These are phyloP conservation scores for Claviceps humidiphila DNA, from an alignment of 2,329 filamentous ascomycete genomes.

Conservation along the genomic window DNA sequence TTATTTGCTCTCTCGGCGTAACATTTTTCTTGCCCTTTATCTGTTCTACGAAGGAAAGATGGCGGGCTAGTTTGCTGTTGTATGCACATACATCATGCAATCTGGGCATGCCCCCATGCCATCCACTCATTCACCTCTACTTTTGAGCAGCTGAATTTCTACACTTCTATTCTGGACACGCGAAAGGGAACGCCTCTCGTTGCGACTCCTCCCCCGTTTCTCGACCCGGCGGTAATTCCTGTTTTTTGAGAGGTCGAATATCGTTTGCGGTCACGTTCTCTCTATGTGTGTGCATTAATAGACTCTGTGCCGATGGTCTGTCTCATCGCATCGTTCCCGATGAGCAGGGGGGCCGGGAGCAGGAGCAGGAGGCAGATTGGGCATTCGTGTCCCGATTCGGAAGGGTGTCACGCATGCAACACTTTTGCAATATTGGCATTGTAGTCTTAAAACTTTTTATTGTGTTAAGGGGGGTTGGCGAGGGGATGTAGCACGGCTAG, in stretches of 20 bases:
- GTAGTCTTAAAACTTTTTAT: slow-evolving; percentile 3
- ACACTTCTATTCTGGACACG: slow-evolving; percentile 5
- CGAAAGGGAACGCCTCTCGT: not conserved
- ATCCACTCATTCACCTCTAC: slow-evolving; percentile 4
- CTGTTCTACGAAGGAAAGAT: slow-evolving; percentile 1
- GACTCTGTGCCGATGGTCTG: not conserved
- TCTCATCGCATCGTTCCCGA: not conserved
- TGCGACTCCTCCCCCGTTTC: not conserved
- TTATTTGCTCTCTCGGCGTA: slow-evolving; percentile 19
- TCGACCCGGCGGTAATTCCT: not conserved
- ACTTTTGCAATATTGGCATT: slow-evolving; percentile 2
- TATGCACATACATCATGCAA: not conserved
- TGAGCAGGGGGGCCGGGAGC: no score
- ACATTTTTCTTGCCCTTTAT: slow-evolving; percentile 10
- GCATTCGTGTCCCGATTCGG: not conserved
- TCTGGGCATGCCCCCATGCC: not conserved
- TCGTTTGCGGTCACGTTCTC: not conserved
- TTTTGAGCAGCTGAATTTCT: slow-evolving; percentile 1
- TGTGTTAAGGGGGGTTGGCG: not conserved
- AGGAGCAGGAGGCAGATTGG: not conserved
- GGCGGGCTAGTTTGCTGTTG: not conserved
- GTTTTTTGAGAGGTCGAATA: not conserved
- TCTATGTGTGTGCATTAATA: not conserved
- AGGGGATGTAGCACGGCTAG: slow-evolving; percentile 4
- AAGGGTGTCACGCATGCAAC: not conserved